Evolutionary conservation across 2,329 filamentous ascomycete species (phyloP).

Genomic region (Exophiala bonariae): DNA sequence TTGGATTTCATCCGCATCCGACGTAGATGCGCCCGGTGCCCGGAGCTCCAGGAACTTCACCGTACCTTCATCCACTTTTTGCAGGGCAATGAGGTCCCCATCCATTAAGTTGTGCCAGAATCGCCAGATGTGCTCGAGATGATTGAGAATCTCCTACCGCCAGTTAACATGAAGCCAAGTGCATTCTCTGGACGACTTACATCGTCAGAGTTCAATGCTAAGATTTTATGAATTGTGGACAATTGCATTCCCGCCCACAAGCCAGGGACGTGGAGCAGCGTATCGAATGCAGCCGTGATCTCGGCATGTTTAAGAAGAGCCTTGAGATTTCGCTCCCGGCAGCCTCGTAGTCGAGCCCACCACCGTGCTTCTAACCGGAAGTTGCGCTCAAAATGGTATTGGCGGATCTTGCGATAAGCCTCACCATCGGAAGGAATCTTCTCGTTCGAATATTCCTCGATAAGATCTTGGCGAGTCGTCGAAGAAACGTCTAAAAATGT

Average conservation of each 20-base stretch:
- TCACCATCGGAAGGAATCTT: constrained; percentile 30
- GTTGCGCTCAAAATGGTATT: constrained; percentile 25
- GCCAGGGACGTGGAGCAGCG: constrained; percentile 33
- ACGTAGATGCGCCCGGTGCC: constrained; percentile 31
- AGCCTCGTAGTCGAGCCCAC: constrained; percentile 28
- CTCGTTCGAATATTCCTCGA: constrained; percentile 34
- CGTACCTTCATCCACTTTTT: constrained; percentile 30
- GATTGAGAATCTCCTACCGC: constrained; percentile 34
- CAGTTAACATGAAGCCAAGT: neutral
- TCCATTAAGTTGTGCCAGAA: constrained; percentile 36
- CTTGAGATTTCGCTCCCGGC: constrained; percentile 28
- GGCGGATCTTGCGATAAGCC: constrained; percentile 33
- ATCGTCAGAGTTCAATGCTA: constrained; percentile 35
- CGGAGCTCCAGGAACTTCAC: constrained; percentile 36
- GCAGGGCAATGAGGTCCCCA: constrained; percentile 28
- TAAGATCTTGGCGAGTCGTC: constrained; percentile 29
- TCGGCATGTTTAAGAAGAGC: constrained; percentile 29
- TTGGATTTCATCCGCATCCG: constrained; percentile 30
- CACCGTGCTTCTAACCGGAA: constrained; percentile 11
- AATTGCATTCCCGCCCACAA: constrained; percentile 35
- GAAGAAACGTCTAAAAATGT: constrained; percentile 8
- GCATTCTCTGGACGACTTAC: constrained; percentile 24
- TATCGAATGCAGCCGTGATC: constrained; percentile 35
- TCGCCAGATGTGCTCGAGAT: constrained; percentile 33
- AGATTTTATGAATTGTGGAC: constrained; percentile 30